Evolutionary conservation across 441 rosid species (phyloP), one percentile per base, ranked within the genome.

Genomic region (Corymbia citriodora): DNA sequence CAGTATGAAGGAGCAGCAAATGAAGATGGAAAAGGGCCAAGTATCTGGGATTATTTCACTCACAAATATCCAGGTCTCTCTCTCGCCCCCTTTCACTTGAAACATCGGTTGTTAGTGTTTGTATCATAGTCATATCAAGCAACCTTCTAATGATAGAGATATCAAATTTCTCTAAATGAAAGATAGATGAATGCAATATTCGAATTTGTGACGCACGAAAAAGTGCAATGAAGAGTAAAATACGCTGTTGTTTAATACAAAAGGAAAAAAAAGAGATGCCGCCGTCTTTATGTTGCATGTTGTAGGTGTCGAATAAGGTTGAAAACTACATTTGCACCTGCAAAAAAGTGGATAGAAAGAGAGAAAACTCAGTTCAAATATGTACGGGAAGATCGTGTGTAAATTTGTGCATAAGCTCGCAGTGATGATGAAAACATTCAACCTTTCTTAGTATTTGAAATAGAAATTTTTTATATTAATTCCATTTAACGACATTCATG

Each of bases 1-100:
- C 29, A 82, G 90, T 88, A 74, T 55, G 92, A 90, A 70, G 92
- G 90, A 19, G 92, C 90, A 19, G 92, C 92, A 13, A 54, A 72
- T 83, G 90, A 27, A 65, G 92, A 49, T 40, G 92, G 92, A 16
- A 88, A 55, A 90, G 90, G 92, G 74, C 90, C 87, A 40, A 40
- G 45, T 40, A 40, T 40, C 6, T 40, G 45, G 45, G 45, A 40
- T 40, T 40, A 40, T 40, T 40, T 40, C 45, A 40, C 45, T 40
- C 45, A 40, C 45, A 40, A 40, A 40, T 61, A 90, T 52, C 89
- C 89, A 40, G 91, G 90, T 90, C 33, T 27, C 65, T 53, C 23
- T 87, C 7, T 40, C 33, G 2, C 45, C 45, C 45, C 45, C 6
- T 6, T 52, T 52, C 54, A 52, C 16, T 52, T 52, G 54, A 52